A percentile compares a stretch with the other conserved stretches of the same genome.
These are phyloP conservation scores for Miscanthus lutarioriparius DNA, from an alignment of 176 grass and related monocot species.

Conservation along the genomic window DNA sequence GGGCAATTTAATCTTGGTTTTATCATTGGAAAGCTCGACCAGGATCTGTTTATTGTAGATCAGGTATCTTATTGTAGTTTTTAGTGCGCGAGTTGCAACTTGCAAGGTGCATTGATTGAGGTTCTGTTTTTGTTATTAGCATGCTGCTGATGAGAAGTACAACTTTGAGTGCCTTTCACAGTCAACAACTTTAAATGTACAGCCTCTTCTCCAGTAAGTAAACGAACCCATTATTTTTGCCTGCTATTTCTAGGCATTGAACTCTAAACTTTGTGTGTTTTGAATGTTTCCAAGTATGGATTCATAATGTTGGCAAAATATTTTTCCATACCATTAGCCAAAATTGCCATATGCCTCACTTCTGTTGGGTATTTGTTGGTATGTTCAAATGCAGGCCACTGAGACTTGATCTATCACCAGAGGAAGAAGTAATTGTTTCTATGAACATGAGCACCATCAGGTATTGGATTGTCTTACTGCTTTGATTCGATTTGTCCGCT, in stretches of 20 bases:
- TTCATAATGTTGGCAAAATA: neutral
- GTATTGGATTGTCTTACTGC: slow-evolving; percentile 44
- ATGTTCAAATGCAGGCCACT: slow-evolving; percentile 60
- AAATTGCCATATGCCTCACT: slow-evolving; percentile 12
- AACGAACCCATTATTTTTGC: slow-evolving; percentile 38
- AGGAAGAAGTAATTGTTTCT: slow-evolving; percentile 90
- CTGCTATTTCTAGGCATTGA: slow-evolving; percentile 27
- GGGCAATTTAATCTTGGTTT: slow-evolving; percentile 99
- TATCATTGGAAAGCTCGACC: slow-evolving; percentile 84
- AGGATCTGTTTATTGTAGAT: slow-evolving; percentile 98
- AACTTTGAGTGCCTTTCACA: slow-evolving; percentile 92
- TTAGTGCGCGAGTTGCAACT: slow-evolving; percentile 44
- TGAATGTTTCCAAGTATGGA: neutral
- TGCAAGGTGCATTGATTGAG: slow-evolving; percentile 29
- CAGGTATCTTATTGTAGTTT: slow-evolving; percentile 60
- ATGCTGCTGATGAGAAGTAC: slow-evolving; percentile 98
- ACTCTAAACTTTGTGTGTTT: neutral
- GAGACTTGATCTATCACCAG: slow-evolving; percentile 90
- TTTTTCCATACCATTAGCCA: slow-evolving; percentile 5
- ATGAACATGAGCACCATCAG: slow-evolving; percentile 92
- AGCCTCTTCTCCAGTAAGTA: slow-evolving; percentile 93
- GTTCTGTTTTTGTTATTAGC: slow-evolving; percentile 54
- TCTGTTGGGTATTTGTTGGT: slow-evolving; percentile 33
- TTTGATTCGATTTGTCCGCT: neutral
- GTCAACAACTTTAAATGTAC: slow-evolving; percentile 89